phyloP scores from a whole-genome alignment of 495 filamentous ascomycete genomes.

The Aspergillus bertholletiae region DNA sequence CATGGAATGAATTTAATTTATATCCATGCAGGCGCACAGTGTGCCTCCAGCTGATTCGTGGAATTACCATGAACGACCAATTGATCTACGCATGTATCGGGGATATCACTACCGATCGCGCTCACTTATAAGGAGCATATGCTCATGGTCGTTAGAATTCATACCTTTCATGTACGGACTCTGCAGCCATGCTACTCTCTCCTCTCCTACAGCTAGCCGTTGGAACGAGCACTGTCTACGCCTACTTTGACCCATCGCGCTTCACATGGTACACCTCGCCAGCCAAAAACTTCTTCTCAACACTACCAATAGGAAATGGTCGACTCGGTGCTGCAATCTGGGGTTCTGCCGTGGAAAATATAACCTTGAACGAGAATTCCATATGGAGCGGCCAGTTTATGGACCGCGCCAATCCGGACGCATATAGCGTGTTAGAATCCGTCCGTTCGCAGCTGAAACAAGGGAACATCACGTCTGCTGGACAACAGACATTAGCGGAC shows the following conservation, averaged over 20 bases:
- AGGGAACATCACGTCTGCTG: slow-evolving; percentile 33
- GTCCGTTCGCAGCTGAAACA: slow-evolving; percentile 30
- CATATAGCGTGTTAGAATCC: slow-evolving; percentile 17
- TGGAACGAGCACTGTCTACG: background rate
- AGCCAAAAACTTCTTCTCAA: slow-evolving; percentile 1
- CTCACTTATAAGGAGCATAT: too few species aligned
- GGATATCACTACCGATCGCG: too few species aligned
- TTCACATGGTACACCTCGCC: background rate
- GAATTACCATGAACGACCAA: too few species aligned
- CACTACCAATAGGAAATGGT: slow-evolving; percentile 42
- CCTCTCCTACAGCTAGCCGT: background rate
- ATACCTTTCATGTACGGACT: too few species aligned
- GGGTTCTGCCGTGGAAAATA: slow-evolving; percentile 33
- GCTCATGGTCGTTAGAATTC: too few species aligned
- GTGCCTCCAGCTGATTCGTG: too few species aligned
- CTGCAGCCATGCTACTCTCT: background rate
- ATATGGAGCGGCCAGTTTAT: slow-evolving; percentile 40
- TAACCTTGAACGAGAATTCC: slow-evolving; percentile 45
- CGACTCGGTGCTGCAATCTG: slow-evolving; percentile 40
- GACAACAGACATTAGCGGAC: slow-evolving; percentile 19
- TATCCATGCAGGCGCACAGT: too few species aligned
- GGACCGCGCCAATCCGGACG: slow-evolving; percentile 31
- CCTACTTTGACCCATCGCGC: background rate
- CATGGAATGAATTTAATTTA: too few species aligned
- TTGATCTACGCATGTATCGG: too few species aligned